Base-by-base conservation (phyloP, 1,284 basidiomycete genomes). In the Malassezia caprae region DNA sequence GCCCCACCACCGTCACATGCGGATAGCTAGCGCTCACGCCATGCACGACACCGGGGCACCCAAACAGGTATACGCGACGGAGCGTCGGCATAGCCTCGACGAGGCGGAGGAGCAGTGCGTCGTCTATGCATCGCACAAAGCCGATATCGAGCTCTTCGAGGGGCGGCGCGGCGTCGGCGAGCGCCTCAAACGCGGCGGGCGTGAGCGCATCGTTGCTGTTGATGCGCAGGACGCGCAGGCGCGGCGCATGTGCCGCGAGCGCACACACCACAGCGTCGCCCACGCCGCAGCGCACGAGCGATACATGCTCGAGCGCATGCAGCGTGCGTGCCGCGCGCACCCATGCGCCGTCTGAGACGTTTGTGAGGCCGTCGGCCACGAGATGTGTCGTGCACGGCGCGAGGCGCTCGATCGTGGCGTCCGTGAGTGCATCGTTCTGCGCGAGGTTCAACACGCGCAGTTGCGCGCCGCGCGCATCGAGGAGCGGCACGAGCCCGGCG, bases 101-200 rank as follows among this genome's bases (percentile, higher is more conserved):
- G 65, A 89, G 76, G 19, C 76, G 79, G 73, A 87, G 85, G 58
- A 96, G 76, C 1, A 86, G 78, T 67, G 85, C 89, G 73, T 98
- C 87, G 62, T 91, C 86, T 28, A 88, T 80, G 32, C 82, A 80
- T 39, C 93, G 78, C 62, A 90, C 91, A 81, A 88, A 98, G 1
- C 90, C 85, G 6, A 94, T 74, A 68, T 98, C 88, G 31, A 96
- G 68, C 67, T 77, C 79, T 60, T 76, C 77, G 62, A 96, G 67
- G 8, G 41, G 49, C 4, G 56, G 60, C n/a, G 60, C 53, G 15
- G 58, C 60, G 34, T 53, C 56, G 13, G 68, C 64, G 34, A 94
- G 75, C 1, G 80, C 79, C 10, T 81, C 80, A 30, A 80, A 78
- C 10, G 27, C 54, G 2, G 35, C 24, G 7, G 30, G 21, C 0